Evolutionary conservation across 2,329 filamentous ascomycete genomes (phyloP).

Genomic region (Cladophialophora bantiana): DNA sequence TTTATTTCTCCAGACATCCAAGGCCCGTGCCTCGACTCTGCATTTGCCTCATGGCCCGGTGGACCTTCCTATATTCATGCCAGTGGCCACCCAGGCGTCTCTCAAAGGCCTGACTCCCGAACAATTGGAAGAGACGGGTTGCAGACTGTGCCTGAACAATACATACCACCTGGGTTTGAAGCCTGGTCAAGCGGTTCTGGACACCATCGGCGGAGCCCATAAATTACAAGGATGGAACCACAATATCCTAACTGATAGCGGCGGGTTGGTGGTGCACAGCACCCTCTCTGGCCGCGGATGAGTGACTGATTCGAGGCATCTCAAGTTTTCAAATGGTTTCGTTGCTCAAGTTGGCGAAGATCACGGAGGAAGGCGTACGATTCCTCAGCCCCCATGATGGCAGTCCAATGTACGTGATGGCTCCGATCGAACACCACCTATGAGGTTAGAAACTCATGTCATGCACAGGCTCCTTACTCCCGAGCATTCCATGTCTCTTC

Average conservation of each 20-base stretch:
- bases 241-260: conserved; percentile 82
- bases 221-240: conserved; percentile 93
- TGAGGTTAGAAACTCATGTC: conserved; percentile 1
- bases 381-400: conserved; percentile 98
- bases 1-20: conserved; percentile 73
- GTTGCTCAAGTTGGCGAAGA: conserved; percentile 85
- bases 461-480: conserved; percentile 79
- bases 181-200: conserved; percentile 87
- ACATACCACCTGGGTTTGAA: conserved; percentile 97
- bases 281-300: conserved; percentile 8
- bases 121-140: conserved; percentile 87
- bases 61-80: conserved; percentile 95
- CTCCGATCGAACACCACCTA: not conserved
- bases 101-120: conserved; percentile 93
- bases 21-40: conserved; percentile 87
- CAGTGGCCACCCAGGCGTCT: conserved; percentile 94
- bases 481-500: conserved; percentile 93
- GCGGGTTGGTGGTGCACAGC: conserved; percentile 50
- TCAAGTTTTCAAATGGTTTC: conserved; percentile 98
- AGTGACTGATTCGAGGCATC: conserved; percentile 40
- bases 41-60: conserved; percentile 91
- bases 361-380: conserved; percentile 93
- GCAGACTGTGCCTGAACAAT: conserved; percentile 93
- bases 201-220: conserved; percentile 89
- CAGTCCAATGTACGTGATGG: conserved; percentile 73